phyloP scores from a whole-genome alignment of 116 monocot species.

The Papilionanthe hybrid region DNA sequence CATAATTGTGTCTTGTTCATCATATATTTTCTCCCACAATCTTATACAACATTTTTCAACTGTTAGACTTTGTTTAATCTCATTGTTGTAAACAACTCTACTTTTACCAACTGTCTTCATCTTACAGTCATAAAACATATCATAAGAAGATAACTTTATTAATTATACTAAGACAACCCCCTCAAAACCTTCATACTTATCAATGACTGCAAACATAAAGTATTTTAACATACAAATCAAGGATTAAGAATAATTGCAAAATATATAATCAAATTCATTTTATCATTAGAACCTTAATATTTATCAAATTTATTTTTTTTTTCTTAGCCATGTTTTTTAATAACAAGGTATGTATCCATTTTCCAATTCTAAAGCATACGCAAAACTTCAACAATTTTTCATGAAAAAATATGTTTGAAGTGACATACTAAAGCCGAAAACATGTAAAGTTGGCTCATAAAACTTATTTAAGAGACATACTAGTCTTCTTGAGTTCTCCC shows the following conservation, averaged over 20 bases:
- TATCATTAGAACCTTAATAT: constrained; percentile 9
- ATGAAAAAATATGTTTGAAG: neutral
- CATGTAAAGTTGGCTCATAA: neutral
- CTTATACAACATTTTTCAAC: neutral
- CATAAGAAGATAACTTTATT: neutral
- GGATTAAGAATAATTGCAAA: constrained; percentile 12
- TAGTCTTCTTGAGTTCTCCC: neutral
- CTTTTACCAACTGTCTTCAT: neutral
- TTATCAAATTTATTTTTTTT: constrained; percentile 13
- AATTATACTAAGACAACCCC: neutral
- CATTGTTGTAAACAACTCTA: neutral
- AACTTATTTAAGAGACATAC: neutral
- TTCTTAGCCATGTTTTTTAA: neutral
- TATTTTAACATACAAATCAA: constrained; percentile 12
- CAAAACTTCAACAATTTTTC: neutral
- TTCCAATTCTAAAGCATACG: neutral
- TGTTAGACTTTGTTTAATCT: too few species aligned
- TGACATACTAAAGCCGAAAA: neutral
- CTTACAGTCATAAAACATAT: too few species aligned
- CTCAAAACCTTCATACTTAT: neutral
- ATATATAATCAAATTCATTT: constrained; percentile 11
- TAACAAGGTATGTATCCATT: neutral
- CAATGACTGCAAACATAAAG: neutral
- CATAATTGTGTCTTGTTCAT: neutral
- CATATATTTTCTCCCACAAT: neutral